These are phyloP conservation scores for Venturiaceae sp. DNA, from an alignment of 2,329 filamentous ascomycete species.

Conservation along the genomic window DNA sequence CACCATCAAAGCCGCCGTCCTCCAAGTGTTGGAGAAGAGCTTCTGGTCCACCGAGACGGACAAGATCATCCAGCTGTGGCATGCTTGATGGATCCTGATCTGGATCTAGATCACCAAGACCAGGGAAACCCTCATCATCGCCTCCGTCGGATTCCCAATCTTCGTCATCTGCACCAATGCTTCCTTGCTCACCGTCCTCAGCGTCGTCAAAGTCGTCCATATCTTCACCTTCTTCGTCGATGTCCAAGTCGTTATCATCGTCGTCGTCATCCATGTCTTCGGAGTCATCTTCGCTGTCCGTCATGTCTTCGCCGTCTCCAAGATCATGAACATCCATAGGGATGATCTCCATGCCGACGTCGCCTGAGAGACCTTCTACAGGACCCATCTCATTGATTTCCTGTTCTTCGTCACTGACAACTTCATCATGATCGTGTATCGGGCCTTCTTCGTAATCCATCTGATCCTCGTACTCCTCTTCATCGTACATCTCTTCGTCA, in stretches of 20 bases:
- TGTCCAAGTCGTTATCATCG: conserved; percentile 28
- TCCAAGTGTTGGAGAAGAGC: conserved; percentile 5
- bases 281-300: conserved; percentile 52
- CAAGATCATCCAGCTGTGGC: conserved; percentile 18
- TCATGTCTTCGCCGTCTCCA: conserved; percentile 50
- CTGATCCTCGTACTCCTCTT: conserved; percentile 66
- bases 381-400: conserved; percentile 71
- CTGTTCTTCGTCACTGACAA: conserved; percentile 80
- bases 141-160: conserved; percentile 10
- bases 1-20: conserved; percentile 13
- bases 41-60: conserved; percentile 32
- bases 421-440: conserved; percentile 66
- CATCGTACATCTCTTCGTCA: conserved; percentile 86
- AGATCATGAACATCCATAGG: conserved; percentile 50
- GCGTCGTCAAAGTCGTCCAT: conserved; percentile 6
- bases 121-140: conserved; percentile 7
- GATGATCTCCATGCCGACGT: conserved; percentile 64
- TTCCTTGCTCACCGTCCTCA: not conserved
- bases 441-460: conserved; percentile 88
- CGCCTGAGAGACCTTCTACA: conserved; percentile 53
- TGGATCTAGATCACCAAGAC: not conserved
- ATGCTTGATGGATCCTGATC: not conserved
- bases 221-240: conserved; percentile 39
- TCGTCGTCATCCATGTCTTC: conserved; percentile 46
- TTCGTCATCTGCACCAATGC: conserved; percentile 8